Percentiles rank a stretch among this genome's conserved stretches.
Evolutionary conservation across 768 basidiomycete genomes (phyloP).

Genomic region (Amanita rubescens): DNA sequence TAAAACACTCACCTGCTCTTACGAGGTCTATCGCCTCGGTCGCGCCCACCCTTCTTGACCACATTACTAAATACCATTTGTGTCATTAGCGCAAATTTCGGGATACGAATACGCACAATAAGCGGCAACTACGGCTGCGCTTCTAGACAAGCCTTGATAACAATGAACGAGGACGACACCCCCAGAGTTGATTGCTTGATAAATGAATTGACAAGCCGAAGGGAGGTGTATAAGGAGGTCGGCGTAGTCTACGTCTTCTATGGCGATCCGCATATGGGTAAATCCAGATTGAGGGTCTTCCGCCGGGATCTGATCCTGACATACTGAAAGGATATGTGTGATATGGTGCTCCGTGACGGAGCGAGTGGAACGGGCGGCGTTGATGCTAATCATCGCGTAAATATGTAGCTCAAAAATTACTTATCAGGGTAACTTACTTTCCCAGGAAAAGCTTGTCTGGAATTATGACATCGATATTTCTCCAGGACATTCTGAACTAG

Average conservation of each 20-base stretch:
- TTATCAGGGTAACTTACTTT: conserved; percentile 46
- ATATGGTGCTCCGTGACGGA: conserved; percentile 67
- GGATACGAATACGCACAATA: conserved; percentile 46
- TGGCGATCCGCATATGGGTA: conserved; percentile 60
- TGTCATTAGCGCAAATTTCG: conserved; percentile 9
- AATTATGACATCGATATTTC: conserved; percentile 62
- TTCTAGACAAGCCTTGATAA: conserved; percentile 57
- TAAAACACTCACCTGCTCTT: conserved; percentile 41
- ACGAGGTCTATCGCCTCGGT: conserved; percentile 55
- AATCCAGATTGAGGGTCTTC: conserved; percentile 66
- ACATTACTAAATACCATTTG: conserved; percentile 49
- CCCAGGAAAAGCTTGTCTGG: conserved; percentile 61
- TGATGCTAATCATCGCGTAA: conserved; percentile 38
- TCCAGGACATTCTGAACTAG: conserved; percentile 44
- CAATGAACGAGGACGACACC: conserved; percentile 64
- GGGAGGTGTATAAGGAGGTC: conserved; percentile 63
- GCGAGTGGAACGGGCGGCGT: conserved; percentile 64
- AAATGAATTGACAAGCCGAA: conserved; percentile 59
- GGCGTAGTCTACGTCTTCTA: conserved; percentile 64
- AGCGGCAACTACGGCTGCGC: conserved; percentile 66
- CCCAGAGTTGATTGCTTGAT: conserved; percentile 48
- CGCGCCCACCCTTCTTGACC: conserved; percentile 44
- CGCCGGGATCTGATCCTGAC: conserved; percentile 62
- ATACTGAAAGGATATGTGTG: conserved; percentile 76
- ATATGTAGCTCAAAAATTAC: conserved; percentile 10